Evolutionary conservation across 2,329 filamentous ascomycete species (phyloP), one percentile per base, ranked within the genome.

Genomic region (Cryoendolithus antarcticus): DNA sequence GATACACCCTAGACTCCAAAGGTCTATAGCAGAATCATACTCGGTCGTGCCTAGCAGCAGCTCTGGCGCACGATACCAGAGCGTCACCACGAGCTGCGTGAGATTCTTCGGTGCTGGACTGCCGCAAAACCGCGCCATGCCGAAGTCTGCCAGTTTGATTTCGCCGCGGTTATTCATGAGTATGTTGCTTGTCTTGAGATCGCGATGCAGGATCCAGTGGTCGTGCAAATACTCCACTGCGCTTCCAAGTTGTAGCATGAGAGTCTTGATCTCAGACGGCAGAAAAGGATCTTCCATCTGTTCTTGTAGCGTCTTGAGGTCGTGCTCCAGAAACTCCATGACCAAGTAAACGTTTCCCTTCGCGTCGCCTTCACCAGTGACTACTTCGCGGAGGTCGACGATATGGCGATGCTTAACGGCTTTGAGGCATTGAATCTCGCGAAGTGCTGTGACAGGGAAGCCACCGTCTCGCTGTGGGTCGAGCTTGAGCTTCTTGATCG

Each of bases 271-370:
- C 62, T 98, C 91, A 32, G 85, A 93, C 1, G 84, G 81, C 40
- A 93, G 72, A 59, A 98, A 98, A 0, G 88, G 86, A 57, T 95
- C 85, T 38, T 81, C 75, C 86, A 96, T 94, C 57, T 93, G 84
- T 61, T 93, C 84, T 47, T 94, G 82, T 41, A 98, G 74, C 40
- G 82, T 84, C 62, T 93, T 93, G 41, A 98, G 77, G 57, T 98
- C 91, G 69, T 98, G 91, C 67, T 96, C 89, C 53, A 95, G 71
- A 62, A 96, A 98, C 57, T 95, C 88, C 71, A 98, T 89, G 46
- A 96, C 91, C 41, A 98, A 76, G 60, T 86, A 93, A 48, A 95
- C 81, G 64, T 80, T 74, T 44, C 72, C 66, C 30, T 24, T 46
- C 29, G 30, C 42, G 9, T 42, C 40, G 8, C 44, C 45, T 32